phyloP scores from a whole-genome alignment of 2,329 filamentous ascomycete genomes.

The Verticillium klebahnii region DNA sequence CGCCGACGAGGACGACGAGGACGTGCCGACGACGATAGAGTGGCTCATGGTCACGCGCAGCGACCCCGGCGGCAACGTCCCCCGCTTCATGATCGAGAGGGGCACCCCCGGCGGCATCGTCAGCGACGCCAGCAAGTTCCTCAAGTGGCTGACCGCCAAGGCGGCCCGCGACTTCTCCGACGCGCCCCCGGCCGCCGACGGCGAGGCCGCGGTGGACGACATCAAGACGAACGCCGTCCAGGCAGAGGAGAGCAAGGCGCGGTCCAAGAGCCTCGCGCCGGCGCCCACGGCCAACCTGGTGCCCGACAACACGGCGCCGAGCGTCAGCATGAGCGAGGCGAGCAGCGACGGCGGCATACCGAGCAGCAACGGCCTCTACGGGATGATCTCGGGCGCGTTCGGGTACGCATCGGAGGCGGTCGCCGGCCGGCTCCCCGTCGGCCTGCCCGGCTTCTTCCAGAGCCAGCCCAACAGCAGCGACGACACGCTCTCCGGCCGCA shows the following conservation, averaged over 20 bases:
- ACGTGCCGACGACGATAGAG: constrained; percentile 54
- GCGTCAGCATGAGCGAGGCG: constrained; percentile 6
- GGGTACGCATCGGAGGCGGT: constrained; percentile 44
- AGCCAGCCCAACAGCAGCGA: constrained; percentile 15
- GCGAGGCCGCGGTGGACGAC: constrained; percentile 5
- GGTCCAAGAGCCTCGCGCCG: constrained; percentile 17
- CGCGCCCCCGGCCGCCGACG: constrained; percentile 5
- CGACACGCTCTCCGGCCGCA: constrained; percentile 16
- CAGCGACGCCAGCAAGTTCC: constrained; percentile 72
- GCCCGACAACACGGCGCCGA: constrained; percentile 9
- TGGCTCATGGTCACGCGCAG: constrained; percentile 93
- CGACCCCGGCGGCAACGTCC: constrained; percentile 84
- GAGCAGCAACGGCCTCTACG: constrained; percentile 45
- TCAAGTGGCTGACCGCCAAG: constrained; percentile 62
- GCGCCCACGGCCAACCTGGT: constrained; percentile 28
- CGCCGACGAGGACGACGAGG: constrained; percentile 14
- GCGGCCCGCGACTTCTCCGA: constrained; percentile 27
- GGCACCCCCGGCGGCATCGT: constrained; percentile 79
- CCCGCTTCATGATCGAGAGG: constrained; percentile 86
- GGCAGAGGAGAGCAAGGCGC: constrained; percentile 23
- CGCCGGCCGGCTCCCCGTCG: constrained; percentile 30
- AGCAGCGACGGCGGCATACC: background rate
- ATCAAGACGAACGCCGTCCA: constrained; percentile 19
- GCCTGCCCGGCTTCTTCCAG: constrained; percentile 24
- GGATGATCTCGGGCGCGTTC: constrained; percentile 49